Percentiles rank a stretch among this genome's conserved stretches.
Conservation (phyloP, 345 rosid genomes). For the Anastatica hierochuntica region DNA sequence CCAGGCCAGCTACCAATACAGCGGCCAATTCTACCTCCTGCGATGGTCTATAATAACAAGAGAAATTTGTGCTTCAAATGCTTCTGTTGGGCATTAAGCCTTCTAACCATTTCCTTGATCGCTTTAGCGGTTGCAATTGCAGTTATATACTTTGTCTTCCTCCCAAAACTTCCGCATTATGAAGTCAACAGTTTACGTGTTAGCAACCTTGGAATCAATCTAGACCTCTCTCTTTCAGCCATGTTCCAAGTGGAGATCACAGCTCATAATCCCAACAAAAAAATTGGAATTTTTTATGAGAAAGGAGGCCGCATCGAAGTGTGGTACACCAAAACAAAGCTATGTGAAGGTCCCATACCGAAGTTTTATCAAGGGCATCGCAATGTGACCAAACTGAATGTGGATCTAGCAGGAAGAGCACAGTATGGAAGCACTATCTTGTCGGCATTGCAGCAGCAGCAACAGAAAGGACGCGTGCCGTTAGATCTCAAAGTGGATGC, state of each 20-base stretch:
- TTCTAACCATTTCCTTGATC: conserved; percentile 32
- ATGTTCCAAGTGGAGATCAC: conserved; percentile 64
- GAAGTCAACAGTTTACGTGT: conserved; percentile 54
- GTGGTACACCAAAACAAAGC: conserved; percentile 52
- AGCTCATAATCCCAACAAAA: conserved; percentile 73
- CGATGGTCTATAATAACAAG: conserved; percentile 20
- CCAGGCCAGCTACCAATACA: conserved; percentile 8
- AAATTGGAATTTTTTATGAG: conserved; percentile 72
- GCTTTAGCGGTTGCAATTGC: conserved; percentile 38
- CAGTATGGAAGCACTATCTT: conserved; percentile 54
- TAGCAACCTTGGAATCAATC: conserved; percentile 54
- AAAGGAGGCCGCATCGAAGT: conserved; percentile 56
- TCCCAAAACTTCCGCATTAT: conserved; percentile 66
- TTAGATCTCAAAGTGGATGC: conserved; percentile 62
- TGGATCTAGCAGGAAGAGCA: conserved; percentile 44
- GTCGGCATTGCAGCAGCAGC: conserved; percentile 71
- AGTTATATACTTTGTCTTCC: conserved; percentile 55
- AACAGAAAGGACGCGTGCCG: conserved; percentile 73
- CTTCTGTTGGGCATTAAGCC: conserved; percentile 49
- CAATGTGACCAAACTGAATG: conserved; percentile 57
- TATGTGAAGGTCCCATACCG: conserved; percentile 67
- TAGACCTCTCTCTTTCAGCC: conserved; percentile 54
- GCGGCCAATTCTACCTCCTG: conserved; percentile 15
- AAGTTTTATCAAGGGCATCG: conserved; percentile 74
- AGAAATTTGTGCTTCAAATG: conserved; percentile 51